phyloP scores from a whole-genome alignment of 1,284 basidiomycete species.

The Ceratobasidium theobromae region DNA sequence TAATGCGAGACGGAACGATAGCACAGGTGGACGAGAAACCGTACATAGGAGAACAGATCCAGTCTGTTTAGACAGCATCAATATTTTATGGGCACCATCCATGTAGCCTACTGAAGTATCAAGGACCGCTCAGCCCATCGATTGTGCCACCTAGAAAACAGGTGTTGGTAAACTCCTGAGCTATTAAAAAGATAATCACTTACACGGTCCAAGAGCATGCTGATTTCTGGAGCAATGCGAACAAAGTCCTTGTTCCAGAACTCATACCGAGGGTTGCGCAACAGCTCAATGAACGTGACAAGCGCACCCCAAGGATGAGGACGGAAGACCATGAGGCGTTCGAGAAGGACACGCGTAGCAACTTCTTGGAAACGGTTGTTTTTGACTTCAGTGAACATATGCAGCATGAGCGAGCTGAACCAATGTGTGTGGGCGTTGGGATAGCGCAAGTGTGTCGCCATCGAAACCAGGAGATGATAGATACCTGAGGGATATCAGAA shows the following conservation, averaged over 20 bases:
- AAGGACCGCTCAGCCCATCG: slow-evolving; percentile 13
- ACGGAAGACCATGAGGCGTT: slow-evolving; percentile 89
- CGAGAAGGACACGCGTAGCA: slow-evolving; percentile 87
- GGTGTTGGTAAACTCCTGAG: background rate
- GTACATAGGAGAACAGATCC: slow-evolving; percentile 28
- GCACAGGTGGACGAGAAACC: slow-evolving; percentile 30
- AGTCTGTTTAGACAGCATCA: slow-evolving; percentile 27
- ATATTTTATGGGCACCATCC: slow-evolving; percentile 22
- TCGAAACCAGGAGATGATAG: slow-evolving; percentile 88
- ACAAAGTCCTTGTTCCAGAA: slow-evolving; percentile 86
- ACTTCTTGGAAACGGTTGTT: slow-evolving; percentile 84
- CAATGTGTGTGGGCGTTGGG: slow-evolving; percentile 96
- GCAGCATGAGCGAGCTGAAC: slow-evolving; percentile 87
- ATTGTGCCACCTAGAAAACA: slow-evolving; percentile 13
- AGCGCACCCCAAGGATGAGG: slow-evolving; percentile 98
- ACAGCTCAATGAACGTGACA: slow-evolving; percentile 89
- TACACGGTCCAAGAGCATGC: slow-evolving; percentile 76
- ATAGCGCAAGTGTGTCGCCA: slow-evolving; percentile 92
- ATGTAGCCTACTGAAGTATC: slow-evolving; percentile 18
- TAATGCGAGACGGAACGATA: slow-evolving; percentile 31
- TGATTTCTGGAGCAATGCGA: slow-evolving; percentile 77
- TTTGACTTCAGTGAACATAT: slow-evolving; percentile 78
- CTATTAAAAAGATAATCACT: slow-evolving; percentile 41
- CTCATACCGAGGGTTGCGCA: slow-evolving; percentile 80
- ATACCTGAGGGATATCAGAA: slow-evolving; percentile 59